phyloP scores from a whole-genome alignment of 768 basidiomycete genomes.

The Russula griseocarnosa region DNA sequence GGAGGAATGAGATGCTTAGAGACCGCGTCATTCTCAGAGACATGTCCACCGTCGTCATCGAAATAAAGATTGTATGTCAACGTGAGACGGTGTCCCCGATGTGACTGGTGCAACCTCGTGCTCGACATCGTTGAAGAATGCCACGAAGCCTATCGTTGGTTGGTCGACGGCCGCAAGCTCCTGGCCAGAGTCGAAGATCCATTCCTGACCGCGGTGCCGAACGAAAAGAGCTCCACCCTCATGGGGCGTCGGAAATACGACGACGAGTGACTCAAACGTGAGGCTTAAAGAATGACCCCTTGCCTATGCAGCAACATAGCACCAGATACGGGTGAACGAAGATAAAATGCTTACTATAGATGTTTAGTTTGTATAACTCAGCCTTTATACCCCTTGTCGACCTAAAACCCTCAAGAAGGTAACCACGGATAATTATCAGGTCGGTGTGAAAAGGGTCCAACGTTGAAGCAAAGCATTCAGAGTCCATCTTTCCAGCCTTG shows the following conservation, averaged over 20 bases:
- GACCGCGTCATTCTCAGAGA: background rate
- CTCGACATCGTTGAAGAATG: too few relatives aligned
- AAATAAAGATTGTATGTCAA: slow-evolving; percentile 44
- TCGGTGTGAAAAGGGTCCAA: background rate
- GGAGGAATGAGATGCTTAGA: background rate
- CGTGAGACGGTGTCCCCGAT: slow-evolving; percentile 39
- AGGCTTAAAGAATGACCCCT: slow-evolving; percentile 6
- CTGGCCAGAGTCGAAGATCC: too few relatives aligned
- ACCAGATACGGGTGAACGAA: background rate
- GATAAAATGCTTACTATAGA: background rate
- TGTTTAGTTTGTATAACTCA: background rate
- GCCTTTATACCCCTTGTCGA: background rate
- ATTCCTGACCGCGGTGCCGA: too few relatives aligned
- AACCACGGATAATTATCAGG: background rate
- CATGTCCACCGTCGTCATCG: background rate
- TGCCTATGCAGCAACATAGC: background rate
- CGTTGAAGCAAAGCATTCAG: background rate
- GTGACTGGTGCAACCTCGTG: too few relatives aligned
- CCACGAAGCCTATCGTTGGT: slow-evolving; percentile 19
- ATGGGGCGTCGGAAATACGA: slow-evolving; percentile 33
- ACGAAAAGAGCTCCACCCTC: slow-evolving; percentile 44
- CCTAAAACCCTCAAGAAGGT: background rate
- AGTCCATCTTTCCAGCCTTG: slow-evolving; percentile 1
- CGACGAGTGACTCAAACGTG: background rate
- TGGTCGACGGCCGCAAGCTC: too few relatives aligned